Conservation (phyloP, 2,329 filamentous ascomycete genomes). For the Onygena corvina region DNA sequence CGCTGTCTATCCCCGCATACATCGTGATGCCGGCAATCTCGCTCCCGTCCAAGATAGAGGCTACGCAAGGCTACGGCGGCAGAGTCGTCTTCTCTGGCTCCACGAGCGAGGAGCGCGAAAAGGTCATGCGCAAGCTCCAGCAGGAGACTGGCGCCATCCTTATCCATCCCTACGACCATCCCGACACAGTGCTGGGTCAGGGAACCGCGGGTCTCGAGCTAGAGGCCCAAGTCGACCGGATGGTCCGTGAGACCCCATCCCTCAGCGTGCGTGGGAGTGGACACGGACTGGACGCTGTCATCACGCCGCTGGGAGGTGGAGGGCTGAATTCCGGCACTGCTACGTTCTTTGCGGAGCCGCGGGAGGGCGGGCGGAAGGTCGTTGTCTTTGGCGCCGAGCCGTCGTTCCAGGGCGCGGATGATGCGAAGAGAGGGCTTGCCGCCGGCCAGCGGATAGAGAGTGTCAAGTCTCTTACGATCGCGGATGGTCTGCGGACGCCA, state of each 20-base stretch:
- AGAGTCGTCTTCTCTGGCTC: slow-evolving; percentile 69
- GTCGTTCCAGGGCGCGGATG: slow-evolving; percentile 68
- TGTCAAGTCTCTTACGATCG: slow-evolving; percentile 69
- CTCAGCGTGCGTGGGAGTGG: slow-evolving; percentile 18
- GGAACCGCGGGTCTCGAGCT: slow-evolving; percentile 82
- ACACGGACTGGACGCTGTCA: slow-evolving; percentile 51
- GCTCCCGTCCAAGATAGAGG: slow-evolving; percentile 74
- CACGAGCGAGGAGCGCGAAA: slow-evolving; percentile 69
- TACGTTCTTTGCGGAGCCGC: slow-evolving; percentile 46
- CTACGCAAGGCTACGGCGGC: slow-evolving; percentile 66
- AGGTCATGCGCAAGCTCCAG: slow-evolving; percentile 57
- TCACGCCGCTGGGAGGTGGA: slow-evolving; percentile 77
- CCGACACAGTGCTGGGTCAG: slow-evolving; percentile 82
- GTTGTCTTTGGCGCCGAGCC: slow-evolving; percentile 82
- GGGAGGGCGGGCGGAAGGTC: slow-evolving; percentile 51
- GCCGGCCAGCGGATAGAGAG: slow-evolving; percentile 50
- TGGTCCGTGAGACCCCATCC: slow-evolving; percentile 34
- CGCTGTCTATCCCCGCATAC: slow-evolving; percentile 62
- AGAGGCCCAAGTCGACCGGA: slow-evolving; percentile 54
- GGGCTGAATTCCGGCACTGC: slow-evolving; percentile 78
- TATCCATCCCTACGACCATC: slow-evolving; percentile 85
- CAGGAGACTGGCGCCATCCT: slow-evolving; percentile 61
- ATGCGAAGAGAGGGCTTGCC: slow-evolving; percentile 59
- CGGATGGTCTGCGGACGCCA: slow-evolving; percentile 77
- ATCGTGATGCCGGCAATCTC: slow-evolving; percentile 89